Base-by-base conservation (phyloP, 164 flowering plant species). In the Stephania japonica region DNA sequence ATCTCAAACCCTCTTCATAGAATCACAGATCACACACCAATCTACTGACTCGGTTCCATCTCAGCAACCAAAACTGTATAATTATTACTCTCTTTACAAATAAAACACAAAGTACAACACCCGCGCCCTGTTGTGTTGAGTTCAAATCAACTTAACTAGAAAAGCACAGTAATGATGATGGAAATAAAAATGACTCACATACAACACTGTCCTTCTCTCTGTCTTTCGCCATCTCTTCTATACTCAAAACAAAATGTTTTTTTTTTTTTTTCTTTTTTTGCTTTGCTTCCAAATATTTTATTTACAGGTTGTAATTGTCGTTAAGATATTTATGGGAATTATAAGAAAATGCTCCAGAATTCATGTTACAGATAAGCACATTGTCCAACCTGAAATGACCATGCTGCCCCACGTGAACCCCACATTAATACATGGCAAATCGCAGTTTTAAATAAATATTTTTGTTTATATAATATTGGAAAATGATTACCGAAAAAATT, bases 51-150 rank as follows among this genome's bases (percentile, higher is more conserved):
- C 53, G 53, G 10, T 14, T 47, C 53, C 53, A 47, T 47, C 53
- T 47, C 53, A 47, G 13, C 53, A 47, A 47, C 16, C 53, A 47
- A 32, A 47, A 47, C 53, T 47, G 14, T 14, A 47, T 2, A 32
- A 32, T 47, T 7, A 47, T 47, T 9, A 8, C 53, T 47, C 53
- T 9, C 53, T 47, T 16, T 47, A 12, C 13, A 8, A 32, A 32
- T 2, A 32, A 32, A 27, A 27, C 2, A 27, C 1, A 27, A 27
- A 79, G 73, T 81, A 83, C 72, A 76, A 75, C 76, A 76, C 80
- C 82, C 83, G 82, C 83, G 82, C 83, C 77, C 76, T 71, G 32
- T 43, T 75, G 80, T 72, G 79, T 80, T 80, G 75, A 82, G 80
- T 84, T 86, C 85, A 84, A 83, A 84, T 82, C 83, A 79, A 81